phyloP scores from a whole-genome alignment of 306 rosid genomes.

The Myrica gale region DNA sequence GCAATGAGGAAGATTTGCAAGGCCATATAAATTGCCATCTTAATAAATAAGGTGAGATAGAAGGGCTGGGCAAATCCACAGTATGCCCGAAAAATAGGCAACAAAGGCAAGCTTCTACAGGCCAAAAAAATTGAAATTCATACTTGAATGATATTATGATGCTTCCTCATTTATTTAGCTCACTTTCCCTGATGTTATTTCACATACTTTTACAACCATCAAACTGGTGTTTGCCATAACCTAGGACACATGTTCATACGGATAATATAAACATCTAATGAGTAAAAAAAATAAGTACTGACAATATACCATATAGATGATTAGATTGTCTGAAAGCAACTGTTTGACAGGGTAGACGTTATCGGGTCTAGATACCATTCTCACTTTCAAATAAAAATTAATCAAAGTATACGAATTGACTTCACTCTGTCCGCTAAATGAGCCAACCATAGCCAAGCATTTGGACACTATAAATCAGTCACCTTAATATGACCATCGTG shows the following conservation, averaged over 20 bases:
- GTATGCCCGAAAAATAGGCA: background rate
- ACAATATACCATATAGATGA: background rate
- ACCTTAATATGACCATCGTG: slow-evolving; percentile 99
- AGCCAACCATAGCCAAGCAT: background rate
- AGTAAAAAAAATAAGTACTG: background rate
- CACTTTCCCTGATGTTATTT: background rate
- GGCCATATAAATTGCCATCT: background rate
- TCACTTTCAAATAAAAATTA: background rate
- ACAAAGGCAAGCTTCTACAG: background rate
- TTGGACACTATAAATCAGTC: slow-evolving; percentile 9
- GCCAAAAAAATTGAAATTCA: background rate
- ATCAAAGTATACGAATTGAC: background rate
- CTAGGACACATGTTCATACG: background rate
- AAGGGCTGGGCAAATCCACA: background rate
- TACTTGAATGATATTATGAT: background rate
- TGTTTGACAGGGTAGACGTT: background rate
- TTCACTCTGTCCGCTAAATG: background rate
- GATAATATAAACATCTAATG: too few relatives aligned
- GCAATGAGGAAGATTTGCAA: background rate
- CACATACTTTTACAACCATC: background rate
- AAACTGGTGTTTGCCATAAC: background rate
- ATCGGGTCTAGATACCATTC: background rate
- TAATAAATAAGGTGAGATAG: background rate
- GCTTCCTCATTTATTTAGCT: background rate
- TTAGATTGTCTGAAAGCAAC: background rate